phyloP scores from a whole-genome alignment of 2,329 filamentous ascomycete species.

The Amauroascus niger region DNA sequence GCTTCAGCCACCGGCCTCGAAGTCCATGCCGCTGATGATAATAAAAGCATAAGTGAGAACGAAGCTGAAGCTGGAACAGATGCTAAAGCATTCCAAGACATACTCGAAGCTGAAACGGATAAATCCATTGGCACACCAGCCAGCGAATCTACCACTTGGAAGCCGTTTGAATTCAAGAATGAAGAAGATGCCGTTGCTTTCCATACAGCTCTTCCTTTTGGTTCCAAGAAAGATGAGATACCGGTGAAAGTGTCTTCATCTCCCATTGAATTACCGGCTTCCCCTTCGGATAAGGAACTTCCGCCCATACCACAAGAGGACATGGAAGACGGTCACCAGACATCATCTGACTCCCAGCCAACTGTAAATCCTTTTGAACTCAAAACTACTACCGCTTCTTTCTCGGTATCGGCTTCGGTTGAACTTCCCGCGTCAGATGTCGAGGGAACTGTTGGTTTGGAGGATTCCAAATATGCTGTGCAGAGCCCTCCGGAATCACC shows the following conservation, averaged over 20 bases:
- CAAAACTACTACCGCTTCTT: slow-evolving; percentile 24
- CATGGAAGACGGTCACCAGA: slow-evolving; percentile 9
- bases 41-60: no score
- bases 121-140: slow-evolving; percentile 25
- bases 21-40: no score
- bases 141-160: slow-evolving; percentile 42
- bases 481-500: slow-evolving; percentile 22
- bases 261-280: not conserved
- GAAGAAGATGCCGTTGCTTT: slow-evolving; percentile 40
- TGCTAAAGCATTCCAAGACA: no score
- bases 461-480: slow-evolving; percentile 31
- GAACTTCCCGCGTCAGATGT: slow-evolving; percentile 15
- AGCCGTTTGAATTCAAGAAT: slow-evolving; percentile 52
- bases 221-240: not conserved
- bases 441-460: slow-evolving; percentile 23
- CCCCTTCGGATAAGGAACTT: not conserved
- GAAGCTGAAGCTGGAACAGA: not conserved
- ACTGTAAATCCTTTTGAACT: slow-evolving; percentile 57
- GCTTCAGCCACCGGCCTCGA: not conserved
- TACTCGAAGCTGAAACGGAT: not conserved
- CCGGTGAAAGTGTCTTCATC: not conserved
- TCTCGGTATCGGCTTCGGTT: slow-evolving; percentile 11
- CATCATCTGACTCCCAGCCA: slow-evolving; percentile 10
- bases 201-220: slow-evolving; percentile 39
- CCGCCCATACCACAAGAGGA: not conserved